These are phyloP conservation scores for Xylaria flabelliformis DNA, from an alignment of 495 filamentous ascomycete genomes.

Conservation along the genomic window DNA sequence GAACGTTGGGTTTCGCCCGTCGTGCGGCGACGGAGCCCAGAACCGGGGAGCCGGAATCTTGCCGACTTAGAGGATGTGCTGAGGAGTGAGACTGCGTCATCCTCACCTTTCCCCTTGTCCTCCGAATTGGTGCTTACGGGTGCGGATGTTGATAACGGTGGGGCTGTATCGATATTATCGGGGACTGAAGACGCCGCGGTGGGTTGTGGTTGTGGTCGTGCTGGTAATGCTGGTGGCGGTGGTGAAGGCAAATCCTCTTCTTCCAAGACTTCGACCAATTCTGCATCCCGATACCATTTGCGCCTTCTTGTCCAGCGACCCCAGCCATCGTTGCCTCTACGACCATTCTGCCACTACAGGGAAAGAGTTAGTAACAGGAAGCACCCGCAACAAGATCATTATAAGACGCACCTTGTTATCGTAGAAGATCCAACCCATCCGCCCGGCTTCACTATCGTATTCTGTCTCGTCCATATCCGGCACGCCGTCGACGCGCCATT, in stretches of 20 bases:
- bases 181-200: slow-evolving; percentile 29
- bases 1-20: slow-evolving; percentile 38
- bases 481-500: slow-evolving; percentile 87
- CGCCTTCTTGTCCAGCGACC: slow-evolving; percentile 89
- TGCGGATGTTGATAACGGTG: slow-evolving; percentile 8
- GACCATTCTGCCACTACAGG: slow-evolving; percentile 86
- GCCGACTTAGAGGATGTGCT: slow-evolving; percentile 41
- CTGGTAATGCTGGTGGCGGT: slow-evolving; percentile 31
- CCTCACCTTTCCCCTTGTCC: slow-evolving; percentile 31
- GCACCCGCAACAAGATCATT: background rate
- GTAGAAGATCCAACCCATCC: slow-evolving; percentile 92
- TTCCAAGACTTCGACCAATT: slow-evolving; percentile 77
- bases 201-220: slow-evolving; percentile 27
- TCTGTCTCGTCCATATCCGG: slow-evolving; percentile 56
- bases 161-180: slow-evolving; percentile 5
- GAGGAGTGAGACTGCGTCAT: slow-evolving; percentile 41
- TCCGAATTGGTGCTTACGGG: background rate
- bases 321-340: slow-evolving; percentile 90
- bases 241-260: slow-evolving; percentile 38
- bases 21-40: slow-evolving; percentile 37
- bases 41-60: slow-evolving; percentile 30
- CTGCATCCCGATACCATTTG: slow-evolving; percentile 96
- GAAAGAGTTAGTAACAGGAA: background rate
- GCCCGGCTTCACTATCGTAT: slow-evolving; percentile 63
- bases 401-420: slow-evolving; percentile 82